Evolutionary conservation across 2,329 filamentous ascomycete species (phyloP), one percentile per base, ranked within the genome.

Genomic region (Fusarium tuaranense): DNA sequence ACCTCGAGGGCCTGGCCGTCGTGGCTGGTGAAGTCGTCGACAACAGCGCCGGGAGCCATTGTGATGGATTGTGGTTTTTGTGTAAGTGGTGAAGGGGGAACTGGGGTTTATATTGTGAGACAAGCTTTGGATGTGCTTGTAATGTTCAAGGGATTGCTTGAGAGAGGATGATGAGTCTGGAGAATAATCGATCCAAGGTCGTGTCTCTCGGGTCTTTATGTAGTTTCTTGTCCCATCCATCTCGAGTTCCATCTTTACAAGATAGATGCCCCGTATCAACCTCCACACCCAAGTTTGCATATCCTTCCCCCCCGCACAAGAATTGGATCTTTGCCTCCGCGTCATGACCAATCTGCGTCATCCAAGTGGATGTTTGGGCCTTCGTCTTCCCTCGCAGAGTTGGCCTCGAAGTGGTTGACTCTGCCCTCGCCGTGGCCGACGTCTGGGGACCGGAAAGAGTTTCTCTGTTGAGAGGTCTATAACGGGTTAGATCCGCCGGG

Each of bases 1-100:
- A 85, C 84, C 75, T 89, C 87, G 51, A 90, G 84, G 48, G 77
- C 80, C 39, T 70, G 71, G 65, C 76, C 78, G 63, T 76, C 62
- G 25, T 73, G 73, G 66, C 75, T 76, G 58, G 70, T 65, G 69
- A 73, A 70, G 38, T 77, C 75, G 65, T 78, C 78, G 60, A 79
- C 46, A 36, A 77, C 38, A 53, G 78, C 78, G 39, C 75, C 22
- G 51, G 78, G 78, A 59, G 78, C 76, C 78, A 79, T 79, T 75
- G 69, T 78, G 73, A 73, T 63, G 41, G 46, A 65, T 65, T 61
- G 68, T 34, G 51, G 32, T 34, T 63, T 63, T 34, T 62, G 64
- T 75, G 48, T 72, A 72, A 74, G 69, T 73, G 38, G 20, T 38
- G 36, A 65, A 60, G 22, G 10, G 46, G 25, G 25, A 18, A 30